Evolutionary conservation across 495 filamentous ascomycete species (phyloP), one percentile per base, ranked within the genome.

Genomic region (Neurospora terricola): DNA sequence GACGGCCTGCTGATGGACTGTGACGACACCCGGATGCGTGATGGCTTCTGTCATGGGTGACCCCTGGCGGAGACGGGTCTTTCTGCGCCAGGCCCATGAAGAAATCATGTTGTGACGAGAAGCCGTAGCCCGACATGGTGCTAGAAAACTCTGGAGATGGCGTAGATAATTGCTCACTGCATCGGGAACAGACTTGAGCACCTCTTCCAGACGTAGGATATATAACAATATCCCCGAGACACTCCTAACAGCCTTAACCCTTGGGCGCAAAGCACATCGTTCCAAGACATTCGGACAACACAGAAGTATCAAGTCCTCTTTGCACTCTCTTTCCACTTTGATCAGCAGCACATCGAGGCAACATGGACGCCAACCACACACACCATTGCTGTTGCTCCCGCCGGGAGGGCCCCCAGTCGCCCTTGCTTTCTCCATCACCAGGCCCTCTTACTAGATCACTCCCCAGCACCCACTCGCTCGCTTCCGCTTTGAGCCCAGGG

Each of bases 391-490:
- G 54, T 27, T 66, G 54, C 23, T 66, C 54, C 54, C 54, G 54
- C 14, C 54, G 27, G 23, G 54, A 66, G 30, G 54, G 54, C 12
- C 54, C 54, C 54, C 54, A 66, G 54, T 66, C 54, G 27, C 54
- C 54, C 27, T 66, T 66, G 54, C 12, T 66, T 66, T 18, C 23
- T 0, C 68, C 71, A 11, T 39, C 72, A 59, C 69, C 62, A 23
- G 42, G 72, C 48, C 72, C 40, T 3, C 74, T 77, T 2, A 38
- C 69, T 12, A 70, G 73, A 70, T 78, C 77, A 9, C 70, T 73
- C 11, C 77, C 78, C 18, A 78, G 78, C 71, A 73, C 72, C 3
- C 78, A 79, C 14, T 80, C 78, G 18, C 38, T 79, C 14, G 72
- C 73, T 4, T 79, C 78, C 3, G 62, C 73, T n/a, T n/a, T 69